Base-by-base conservation (phyloP, 768 basidiomycete species). In the Boletellus ananiceps region DNA sequence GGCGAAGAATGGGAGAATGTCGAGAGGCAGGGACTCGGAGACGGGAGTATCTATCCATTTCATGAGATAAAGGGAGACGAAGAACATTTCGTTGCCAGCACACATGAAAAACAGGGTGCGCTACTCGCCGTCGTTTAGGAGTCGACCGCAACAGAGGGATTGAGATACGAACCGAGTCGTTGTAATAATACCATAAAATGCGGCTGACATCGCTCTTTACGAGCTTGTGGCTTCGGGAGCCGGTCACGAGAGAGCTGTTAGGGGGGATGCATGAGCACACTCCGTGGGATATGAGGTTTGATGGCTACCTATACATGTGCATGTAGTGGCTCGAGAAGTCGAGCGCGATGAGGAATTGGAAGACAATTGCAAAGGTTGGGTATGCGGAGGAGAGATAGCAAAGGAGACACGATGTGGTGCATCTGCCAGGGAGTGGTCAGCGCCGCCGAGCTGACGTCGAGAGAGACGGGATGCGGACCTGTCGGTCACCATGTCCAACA, bases 311-410 rank as follows among this genome's bases (percentile, higher is more conserved):
- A 69, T 97, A 96, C 96, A 98, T 99, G 69, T 98, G 96, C 83
- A 98, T 97, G 71, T 98, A 98, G 70, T 98, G 96, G 58, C 92
- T 95, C 59, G 88, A 86, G 67, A 99, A 99, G 68, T 99, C 96
- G 49, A 99, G 81, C 0, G 94, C 83, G 69, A 99, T 99, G 53
- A 99, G 81, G 72, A 90, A 86, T 69, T 96, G 93, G 75, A 99
- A 97, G 43, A 84, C 60, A 31, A 95, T 72, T 3, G 94, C 88
- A 54, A 75, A 90, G n/a, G 70, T 60, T 4, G 93, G 93, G 71
- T 97, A 98, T 44, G 82, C 91, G 9, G 86, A 86, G 15, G 93
- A 83, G 31, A 99, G 81, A 74, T 93, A 97, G 68, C 92, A 95
- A 23, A 99, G 76, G 45, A 99, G 76, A 65, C 94, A 93, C 3